Evolutionary conservation across 768 basidiomycete species (phyloP), one percentile per base, ranked within the genome.

Genomic region (Termitomyces sp.): DNA sequence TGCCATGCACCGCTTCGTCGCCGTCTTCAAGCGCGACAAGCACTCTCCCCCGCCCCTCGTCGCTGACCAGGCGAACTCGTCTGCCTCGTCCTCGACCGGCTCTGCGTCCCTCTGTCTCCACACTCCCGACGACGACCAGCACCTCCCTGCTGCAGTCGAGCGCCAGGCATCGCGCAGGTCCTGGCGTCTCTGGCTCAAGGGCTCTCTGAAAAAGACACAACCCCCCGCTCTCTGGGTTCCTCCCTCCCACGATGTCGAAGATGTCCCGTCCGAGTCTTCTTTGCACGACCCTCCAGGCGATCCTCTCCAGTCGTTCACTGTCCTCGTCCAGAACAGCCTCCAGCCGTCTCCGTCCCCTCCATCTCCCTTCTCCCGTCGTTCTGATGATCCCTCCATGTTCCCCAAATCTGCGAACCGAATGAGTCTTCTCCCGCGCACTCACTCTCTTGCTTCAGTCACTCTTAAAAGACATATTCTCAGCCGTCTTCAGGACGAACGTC

Each of bases 1-100:
- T 46, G 51, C 62, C 61, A 88, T 88, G 86, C 85, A 85, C 66
- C 82, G 86, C 63, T 72, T 90, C 67, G 79, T 79, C 57, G 80
- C 84, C 52, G 80, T 84, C 65, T 82, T 89, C 63, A 76, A 72
- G 66, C 73, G 71, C 62, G 73, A 77, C 72, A 80, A 73, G 69
- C 68, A 69, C 57, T 70, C 70, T 57, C 52, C 63, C 16, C 59
- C 64, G 10, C 66, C 61, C 12, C 62, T 57, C 24, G 44, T 64
- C 58, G 54, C 65, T 42, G 67, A 79, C 66, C 75, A 72, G 46
- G 71, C 74, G 14, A 73, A 76, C 50, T 85, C 85, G 13, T 80
- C 81, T 8, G 79, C 81, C 5, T 78, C 82, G 10, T 85, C 86
- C 6, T 88, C 86, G n/a, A 80, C 78, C 33, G 82, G 80, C 43